phyloP scores from a whole-genome alignment of 192 early-diverging fungal genomes.

The Gamsiella multidivaricata region DNA sequence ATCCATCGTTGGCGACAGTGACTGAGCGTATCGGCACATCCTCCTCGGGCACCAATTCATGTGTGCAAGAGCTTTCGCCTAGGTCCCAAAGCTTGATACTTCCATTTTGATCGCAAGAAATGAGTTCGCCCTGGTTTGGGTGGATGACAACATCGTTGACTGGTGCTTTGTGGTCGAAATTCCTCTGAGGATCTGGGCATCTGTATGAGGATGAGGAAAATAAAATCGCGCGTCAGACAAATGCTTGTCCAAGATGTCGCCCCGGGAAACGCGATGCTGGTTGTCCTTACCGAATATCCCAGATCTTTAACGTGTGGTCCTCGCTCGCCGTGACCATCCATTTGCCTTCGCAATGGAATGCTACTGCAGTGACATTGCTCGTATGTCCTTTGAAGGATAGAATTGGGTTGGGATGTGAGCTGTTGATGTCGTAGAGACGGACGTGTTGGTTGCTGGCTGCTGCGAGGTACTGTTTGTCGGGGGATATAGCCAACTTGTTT shows the following conservation, averaged over 20 bases:
- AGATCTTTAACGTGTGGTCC: constrained; percentile 82
- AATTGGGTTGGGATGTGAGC: constrained; percentile 77
- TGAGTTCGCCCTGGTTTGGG: constrained; percentile 84
- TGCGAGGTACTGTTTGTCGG: constrained; percentile 87
- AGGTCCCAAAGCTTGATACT: constrained; percentile 79
- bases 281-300: constrained; percentile 82
- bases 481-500: constrained; percentile 86
- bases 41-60: constrained; percentile 78
- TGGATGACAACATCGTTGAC: constrained; percentile 75
- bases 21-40: constrained; percentile 85
- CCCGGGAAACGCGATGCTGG: no score
- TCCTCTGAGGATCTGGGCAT: constrained; percentile 64
- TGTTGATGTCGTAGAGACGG: constrained; percentile 85
- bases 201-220: constrained; percentile 24
- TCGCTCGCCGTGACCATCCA: constrained; percentile 84
- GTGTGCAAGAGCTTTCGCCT: constrained; percentile 67
- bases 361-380: constrained; percentile 69
- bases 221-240: no score
- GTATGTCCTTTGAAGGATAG: constrained; percentile 71
- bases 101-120: constrained; percentile 86
- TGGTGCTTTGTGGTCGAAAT: constrained; percentile 68
- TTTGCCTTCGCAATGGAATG: constrained; percentile 76
- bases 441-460: constrained; percentile 90
- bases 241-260: no score
- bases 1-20: constrained; percentile 84